Conservation (phyloP, 192 early-diverging fungal genomes). For the Mortierella alpina region DNA sequence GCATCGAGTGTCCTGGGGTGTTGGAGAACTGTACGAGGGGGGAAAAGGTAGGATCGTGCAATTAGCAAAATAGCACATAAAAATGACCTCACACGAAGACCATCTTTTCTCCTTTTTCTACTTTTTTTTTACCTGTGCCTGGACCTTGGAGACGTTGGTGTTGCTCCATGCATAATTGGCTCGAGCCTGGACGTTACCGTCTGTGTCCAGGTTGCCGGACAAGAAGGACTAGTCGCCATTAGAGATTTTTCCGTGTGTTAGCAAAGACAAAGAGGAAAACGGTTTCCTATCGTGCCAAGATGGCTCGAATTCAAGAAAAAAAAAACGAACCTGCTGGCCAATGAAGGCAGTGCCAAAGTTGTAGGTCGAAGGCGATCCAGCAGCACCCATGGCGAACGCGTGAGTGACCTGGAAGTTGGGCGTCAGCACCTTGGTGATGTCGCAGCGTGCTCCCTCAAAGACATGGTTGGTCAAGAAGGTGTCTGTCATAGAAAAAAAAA, state of each 20-base stretch:
- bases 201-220: conserved; percentile 95
- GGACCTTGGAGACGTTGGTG: conserved; percentile 70
- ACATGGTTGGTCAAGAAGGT: conserved; percentile 87
- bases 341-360: conserved; percentile 92
- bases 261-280: too few species aligned
- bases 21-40: conserved; percentile 69
- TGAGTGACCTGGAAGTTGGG: conserved; percentile 96
- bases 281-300: too few species aligned
- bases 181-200: conserved; percentile 87
- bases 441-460: conserved; percentile 95
- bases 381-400: conserved; percentile 87
- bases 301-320: too few species aligned
- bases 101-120: conserved; percentile 2
- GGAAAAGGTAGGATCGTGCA: too few species aligned
- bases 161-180: conserved; percentile 86
- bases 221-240: conserved; percentile 73
- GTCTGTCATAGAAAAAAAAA: conserved; percentile 54
- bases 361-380: conserved; percentile 85
- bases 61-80: not conserved
- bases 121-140: conserved; percentile 59
- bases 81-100: conserved; percentile 29
- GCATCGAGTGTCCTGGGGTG: conserved; percentile 86
- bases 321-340: conserved; percentile 69
- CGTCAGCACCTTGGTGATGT: conserved; percentile 92
- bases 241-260: not conserved